Conservation (phyloP, 352 stramenopile species). For the Phytophthora vignae region DNA sequence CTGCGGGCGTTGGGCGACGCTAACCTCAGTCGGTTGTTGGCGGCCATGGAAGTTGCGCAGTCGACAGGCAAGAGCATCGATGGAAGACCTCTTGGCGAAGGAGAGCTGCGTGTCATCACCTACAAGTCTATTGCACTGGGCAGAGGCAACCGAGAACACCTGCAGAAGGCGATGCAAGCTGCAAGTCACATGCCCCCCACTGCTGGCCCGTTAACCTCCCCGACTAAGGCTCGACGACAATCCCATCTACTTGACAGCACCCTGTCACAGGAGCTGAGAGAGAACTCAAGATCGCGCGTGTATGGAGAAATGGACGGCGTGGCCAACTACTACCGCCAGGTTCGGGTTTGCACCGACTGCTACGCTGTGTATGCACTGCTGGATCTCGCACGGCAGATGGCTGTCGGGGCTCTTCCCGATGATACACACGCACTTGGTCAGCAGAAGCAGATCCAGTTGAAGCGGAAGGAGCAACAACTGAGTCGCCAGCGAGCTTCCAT, state of each 20-base stretch:
- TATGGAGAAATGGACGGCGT: slow-evolving; percentile 66
- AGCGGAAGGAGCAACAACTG: slow-evolving; percentile 26
- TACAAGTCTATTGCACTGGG: slow-evolving; percentile 85
- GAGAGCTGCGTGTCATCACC: slow-evolving; percentile 65
- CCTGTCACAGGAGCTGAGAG: slow-evolving; percentile 58
- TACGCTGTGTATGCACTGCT: slow-evolving; percentile 89
- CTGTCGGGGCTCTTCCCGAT: slow-evolving; percentile 17
- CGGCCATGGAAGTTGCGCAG: slow-evolving; percentile 48
- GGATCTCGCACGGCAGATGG: slow-evolving; percentile 66
- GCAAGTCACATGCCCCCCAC: slow-evolving; percentile 10
- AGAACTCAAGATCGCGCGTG: slow-evolving; percentile 55
- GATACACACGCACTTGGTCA: slow-evolving; percentile 21
- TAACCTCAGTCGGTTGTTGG: slow-evolving; percentile 46
- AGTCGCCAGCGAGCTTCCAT: slow-evolving; percentile 31
- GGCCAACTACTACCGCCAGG: slow-evolving; percentile 84
- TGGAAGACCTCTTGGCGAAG: slow-evolving; percentile 3
- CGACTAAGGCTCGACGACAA: slow-evolving; percentile 17
- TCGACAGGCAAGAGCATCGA: slow-evolving; percentile 18
- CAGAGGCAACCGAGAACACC: slow-evolving; percentile 63
- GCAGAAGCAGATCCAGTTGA: slow-evolving; percentile 35
- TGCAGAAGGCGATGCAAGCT: slow-evolving; percentile 26
- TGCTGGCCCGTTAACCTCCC: background rate
- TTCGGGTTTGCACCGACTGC: slow-evolving; percentile 88
- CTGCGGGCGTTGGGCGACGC: slow-evolving; percentile 45
- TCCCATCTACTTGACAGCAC: slow-evolving; percentile 61